Evolutionary conservation across 148 eudicot genomes (phyloP), one percentile per base, ranked within the genome.

Genomic region (Nepenthes mirabilis): DNA sequence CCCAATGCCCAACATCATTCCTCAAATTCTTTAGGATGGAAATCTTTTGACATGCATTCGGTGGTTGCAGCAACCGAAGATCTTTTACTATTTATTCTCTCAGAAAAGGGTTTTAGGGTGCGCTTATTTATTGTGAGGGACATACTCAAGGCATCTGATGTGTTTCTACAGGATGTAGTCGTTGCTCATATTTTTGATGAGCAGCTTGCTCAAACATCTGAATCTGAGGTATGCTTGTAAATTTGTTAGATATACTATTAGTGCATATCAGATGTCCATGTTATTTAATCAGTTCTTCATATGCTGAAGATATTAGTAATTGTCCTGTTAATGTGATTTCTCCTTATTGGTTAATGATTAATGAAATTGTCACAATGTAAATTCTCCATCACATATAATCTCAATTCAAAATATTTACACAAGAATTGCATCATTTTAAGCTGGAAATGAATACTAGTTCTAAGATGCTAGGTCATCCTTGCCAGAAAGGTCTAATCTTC

Each of bases 51-150:
- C 43, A 86, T 88, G 82, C 76, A 69, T 59, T 76, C 95, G 36
- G 96, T 93, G 60, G 99, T 86, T 58, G 67, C 87, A 59, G 95
- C 99, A 51, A 93, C 99, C 1, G 96, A 93, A 77, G 99, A 93
- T 78, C 83, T 93, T 68, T 72, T 88, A 51, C 70, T 72, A 48
- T 93, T 93, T 66, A 79, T 93, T 14, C 64, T 93, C 60, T 86
- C 96, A 36, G 83, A 82, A 9, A 88, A 88, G 69, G 99, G 96
- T 59, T 65, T 76, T 55, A 83, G 95, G 68, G 89, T 93, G 11
- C 96, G 99, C 47, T 63, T 82, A 65, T 80, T 80, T 74, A 83
- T 93, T 63, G 60, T 75, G 50, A 81, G 85, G 60, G 99, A 93
- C 75, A 72, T 93, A 69, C 71, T 86, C 34, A 77, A 80, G 68